A percentile compares a stretch with the other conserved stretches of the same genome.
phyloP scores from a whole-genome alignment of 495 filamentous ascomycete genomes.

The Aspergillus biplanus region DNA sequence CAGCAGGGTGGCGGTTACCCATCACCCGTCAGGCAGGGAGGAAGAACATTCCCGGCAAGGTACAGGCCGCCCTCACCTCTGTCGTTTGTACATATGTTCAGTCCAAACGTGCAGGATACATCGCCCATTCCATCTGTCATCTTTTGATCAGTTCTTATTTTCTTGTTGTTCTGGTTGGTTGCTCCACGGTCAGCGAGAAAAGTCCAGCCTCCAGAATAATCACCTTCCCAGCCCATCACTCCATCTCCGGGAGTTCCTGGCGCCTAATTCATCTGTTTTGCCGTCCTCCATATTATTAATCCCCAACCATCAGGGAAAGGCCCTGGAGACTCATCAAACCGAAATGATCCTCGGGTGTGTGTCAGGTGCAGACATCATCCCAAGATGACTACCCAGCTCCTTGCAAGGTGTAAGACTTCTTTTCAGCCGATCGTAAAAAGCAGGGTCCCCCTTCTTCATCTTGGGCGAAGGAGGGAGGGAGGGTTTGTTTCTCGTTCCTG shows the following conservation, averaged over 20 bases:
- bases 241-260: neutral
- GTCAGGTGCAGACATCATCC: neutral
- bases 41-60: conserved; percentile 3
- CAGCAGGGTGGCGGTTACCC: neutral
- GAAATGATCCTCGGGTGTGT: conserved; percentile 2
- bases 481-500: neutral
- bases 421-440: neutral
- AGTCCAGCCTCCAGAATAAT: conserved; percentile 1
- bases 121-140: neutral
- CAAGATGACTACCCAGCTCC: neutral
- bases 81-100: conserved; percentile 3
- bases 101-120: conserved; percentile 5
- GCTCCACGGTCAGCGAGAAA: neutral
- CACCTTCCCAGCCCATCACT: neutral
- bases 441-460: neutral
- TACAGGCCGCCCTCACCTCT: neutral
- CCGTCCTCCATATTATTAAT: neutral
- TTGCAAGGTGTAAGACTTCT: neutral
- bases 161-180: neutral
- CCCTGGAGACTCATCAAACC: neutral
- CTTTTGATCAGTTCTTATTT: neutral
- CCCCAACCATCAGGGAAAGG: neutral
- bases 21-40: neutral
- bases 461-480: too few relatives aligned
- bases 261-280: too few relatives aligned